Evolutionary conservation across 257 asterid genomes (phyloP).

Genomic region (Plantago ovata): DNA sequence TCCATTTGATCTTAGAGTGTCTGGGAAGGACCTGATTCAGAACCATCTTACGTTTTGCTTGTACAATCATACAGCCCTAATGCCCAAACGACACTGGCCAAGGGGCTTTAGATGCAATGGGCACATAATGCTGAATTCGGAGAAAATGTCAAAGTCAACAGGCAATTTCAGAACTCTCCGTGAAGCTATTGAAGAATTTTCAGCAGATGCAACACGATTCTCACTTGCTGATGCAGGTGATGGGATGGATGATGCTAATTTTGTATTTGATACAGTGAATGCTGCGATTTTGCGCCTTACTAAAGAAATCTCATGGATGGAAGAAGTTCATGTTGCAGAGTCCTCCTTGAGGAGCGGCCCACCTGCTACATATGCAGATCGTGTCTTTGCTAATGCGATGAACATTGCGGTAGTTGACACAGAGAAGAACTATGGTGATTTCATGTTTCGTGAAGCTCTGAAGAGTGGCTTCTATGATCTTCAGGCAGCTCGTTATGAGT

Average conservation of each 20-base stretch:
- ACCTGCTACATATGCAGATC: slow-evolving; percentile 61
- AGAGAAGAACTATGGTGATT: slow-evolving; percentile 64
- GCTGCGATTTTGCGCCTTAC: slow-evolving; percentile 90
- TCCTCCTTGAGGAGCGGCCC: slow-evolving; percentile 53
- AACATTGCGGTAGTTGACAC: slow-evolving; percentile 68
- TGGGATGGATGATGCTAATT: slow-evolving; percentile 93
- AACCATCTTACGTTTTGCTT: slow-evolving; percentile 86
- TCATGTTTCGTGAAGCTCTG: slow-evolving; percentile 46
- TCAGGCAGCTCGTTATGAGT: slow-evolving; percentile 22
- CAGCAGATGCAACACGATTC: slow-evolving; percentile 93
- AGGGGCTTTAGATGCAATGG: slow-evolving; percentile 91
- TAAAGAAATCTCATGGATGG: slow-evolving; percentile 82
- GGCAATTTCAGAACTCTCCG: slow-evolving; percentile 89
- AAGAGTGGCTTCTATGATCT: slow-evolving; percentile 17
- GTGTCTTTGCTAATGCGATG: slow-evolving; percentile 76
- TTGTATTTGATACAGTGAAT: slow-evolving; percentile 82
- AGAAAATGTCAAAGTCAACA: slow-evolving; percentile 95
- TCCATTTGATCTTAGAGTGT: slow-evolving; percentile 90
- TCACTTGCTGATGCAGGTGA: slow-evolving; percentile 98
- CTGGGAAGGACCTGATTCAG: slow-evolving; percentile 93
- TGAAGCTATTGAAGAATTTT: slow-evolving; percentile 79
- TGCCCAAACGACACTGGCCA: slow-evolving; percentile 85
- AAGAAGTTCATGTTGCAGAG: slow-evolving; percentile 61
- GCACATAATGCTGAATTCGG: slow-evolving; percentile 78
- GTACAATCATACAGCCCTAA: slow-evolving; percentile 71